phyloP scores from a whole-genome alignment of 306 rosid genomes.

The Acacia melanoxylon region DNA sequence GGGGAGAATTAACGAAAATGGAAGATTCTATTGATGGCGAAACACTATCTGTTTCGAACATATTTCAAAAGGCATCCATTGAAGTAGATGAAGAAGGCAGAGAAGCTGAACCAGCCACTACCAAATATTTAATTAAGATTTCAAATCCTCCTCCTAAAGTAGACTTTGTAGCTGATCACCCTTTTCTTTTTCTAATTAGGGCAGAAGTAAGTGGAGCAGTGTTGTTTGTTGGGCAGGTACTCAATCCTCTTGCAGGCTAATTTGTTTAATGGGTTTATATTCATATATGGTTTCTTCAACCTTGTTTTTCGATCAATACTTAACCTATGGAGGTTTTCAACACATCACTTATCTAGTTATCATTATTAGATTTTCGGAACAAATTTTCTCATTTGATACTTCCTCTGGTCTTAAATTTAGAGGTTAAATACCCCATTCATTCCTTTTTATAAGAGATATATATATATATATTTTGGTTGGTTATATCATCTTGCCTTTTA shows the following conservation, averaged over 20 bases:
- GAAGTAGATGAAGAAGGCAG: conserved; percentile 88
- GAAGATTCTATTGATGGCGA: conserved; percentile 51
- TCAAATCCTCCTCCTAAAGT: neutral
- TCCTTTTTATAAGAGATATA: too few species aligned
- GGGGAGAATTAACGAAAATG: conserved; percentile 62
- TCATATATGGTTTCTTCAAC: neutral
- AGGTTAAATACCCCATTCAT: too few species aligned
- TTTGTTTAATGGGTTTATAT: neutral
- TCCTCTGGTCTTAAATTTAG: too few species aligned
- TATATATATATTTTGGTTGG: too few species aligned
- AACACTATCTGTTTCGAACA: conserved; percentile 49
- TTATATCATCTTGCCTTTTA: too few species aligned
- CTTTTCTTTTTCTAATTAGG: conserved; percentile 66
- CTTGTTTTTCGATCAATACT: too few species aligned
- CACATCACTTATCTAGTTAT: neutral
- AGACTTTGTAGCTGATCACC: conserved; percentile 81
- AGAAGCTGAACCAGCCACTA: conserved; percentile 69
- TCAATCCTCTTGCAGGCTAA: conserved; percentile 59
- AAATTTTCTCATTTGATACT: too few species aligned
- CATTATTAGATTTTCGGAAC: too few species aligned
- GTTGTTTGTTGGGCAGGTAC: conserved; percentile 72
- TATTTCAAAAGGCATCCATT: conserved; percentile 55
- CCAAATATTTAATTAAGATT: neutral
- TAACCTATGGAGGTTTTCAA: too few species aligned
- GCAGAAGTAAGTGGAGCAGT: conserved; percentile 64